Base-by-base conservation (phyloP, 805 yeast species). In the Komagataella pseudopastoris region DNA sequence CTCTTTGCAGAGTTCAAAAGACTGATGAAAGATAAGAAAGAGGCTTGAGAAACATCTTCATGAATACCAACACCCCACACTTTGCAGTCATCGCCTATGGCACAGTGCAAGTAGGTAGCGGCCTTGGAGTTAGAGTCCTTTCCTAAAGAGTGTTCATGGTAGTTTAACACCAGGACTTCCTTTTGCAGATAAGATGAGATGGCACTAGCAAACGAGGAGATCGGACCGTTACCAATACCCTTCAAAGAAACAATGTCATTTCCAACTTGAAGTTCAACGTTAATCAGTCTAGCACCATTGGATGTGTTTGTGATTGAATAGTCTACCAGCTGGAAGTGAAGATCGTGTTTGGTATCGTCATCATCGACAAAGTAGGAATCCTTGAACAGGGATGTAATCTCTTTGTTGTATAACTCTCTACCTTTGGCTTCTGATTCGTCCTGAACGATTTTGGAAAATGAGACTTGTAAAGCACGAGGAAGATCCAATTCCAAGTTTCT, bases 221-320 rank as follows among this genome's bases (percentile, higher is more conserved):
- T 81, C 53, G 89, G 90, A 59, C 91, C 91, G 60, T 84, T 84
- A 67, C 91, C 91, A 24, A 71, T 63, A 59, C 90, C 89, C 39
- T 63, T 59, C 49, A 80, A 67, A 48, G 62, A 57, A 52, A 64
- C 53, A 18, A 58, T 53, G 51, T 63, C 53, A 44, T 69, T 72
- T 49, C 65, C 58, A 45, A 75, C 60, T 30, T 62, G 54, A 49
- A 77, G 57, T 51, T 71, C 71, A 54, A 75, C 77, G 23, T 61
- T 63, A 55, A 77, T 63, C 53, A 63, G 62, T 56, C 76, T 74
- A 51, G 71, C 69, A 45, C 70, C 70, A 36, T 71, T 71, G 49
- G 55, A 50, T 4, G 51, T 23, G 16, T 50, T 47, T 6, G 67
- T 60, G 39, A 59, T 55, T 12, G 46, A 43, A 45, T 51, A 47